These are phyloP conservation scores for Rehmannia glutinosa DNA, from an alignment of 257 asterid species.

Conservation along the genomic window DNA sequence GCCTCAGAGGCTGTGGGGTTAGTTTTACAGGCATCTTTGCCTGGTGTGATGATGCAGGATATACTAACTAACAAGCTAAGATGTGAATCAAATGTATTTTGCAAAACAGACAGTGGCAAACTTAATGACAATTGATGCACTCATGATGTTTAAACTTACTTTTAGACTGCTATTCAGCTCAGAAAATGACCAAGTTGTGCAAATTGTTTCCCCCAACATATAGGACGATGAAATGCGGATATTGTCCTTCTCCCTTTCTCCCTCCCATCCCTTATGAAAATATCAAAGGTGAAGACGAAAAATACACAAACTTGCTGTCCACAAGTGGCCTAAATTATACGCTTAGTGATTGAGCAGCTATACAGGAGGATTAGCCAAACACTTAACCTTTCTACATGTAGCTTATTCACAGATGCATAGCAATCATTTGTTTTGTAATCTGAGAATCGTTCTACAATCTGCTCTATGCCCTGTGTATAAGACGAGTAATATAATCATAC, in stretches of 20 bases:
- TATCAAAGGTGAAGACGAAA: neutral
- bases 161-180: slow-evolving; percentile 10
- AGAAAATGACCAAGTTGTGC: neutral
- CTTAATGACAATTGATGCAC: slow-evolving; percentile 2
- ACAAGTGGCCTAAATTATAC: neutral
- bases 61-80: neutral
- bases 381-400: neutral
- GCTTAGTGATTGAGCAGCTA: neutral
- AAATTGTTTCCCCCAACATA: slow-evolving; percentile 1
- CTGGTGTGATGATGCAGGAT: neutral
- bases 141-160: neutral
- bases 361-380: neutral
- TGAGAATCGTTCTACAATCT: slow-evolving; percentile 7
- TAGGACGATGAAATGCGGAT: neutral
- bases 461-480: slow-evolving; percentile 1
- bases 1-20: neutral
- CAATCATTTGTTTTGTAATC: neutral
- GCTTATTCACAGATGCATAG: neutral
- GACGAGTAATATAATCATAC: neutral
- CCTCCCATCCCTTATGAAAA: neutral
- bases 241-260: neutral
- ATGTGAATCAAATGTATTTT: neutral
- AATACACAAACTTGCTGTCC: neutral
- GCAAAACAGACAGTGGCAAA: neutral
- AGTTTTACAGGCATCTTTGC: neutral